Conservation (phyloP, 225 moss, liverwort and hornwort species). For the Physcomitrium patens region DNA sequence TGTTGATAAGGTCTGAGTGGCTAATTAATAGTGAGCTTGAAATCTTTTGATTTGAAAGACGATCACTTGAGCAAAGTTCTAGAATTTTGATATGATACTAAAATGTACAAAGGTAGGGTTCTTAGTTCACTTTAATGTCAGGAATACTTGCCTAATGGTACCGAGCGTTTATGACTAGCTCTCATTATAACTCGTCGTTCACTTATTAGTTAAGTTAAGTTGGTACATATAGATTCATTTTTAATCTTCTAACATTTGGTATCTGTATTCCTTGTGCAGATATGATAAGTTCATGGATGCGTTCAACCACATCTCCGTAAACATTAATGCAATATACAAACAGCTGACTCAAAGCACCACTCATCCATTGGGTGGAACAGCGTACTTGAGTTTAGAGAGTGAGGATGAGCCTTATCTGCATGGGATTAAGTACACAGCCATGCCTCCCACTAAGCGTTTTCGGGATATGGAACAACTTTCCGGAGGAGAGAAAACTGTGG, state of each 20-base stretch:
- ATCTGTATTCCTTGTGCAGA: constrained; percentile 42
- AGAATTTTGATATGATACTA: too few species aligned
- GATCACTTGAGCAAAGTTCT: too few species aligned
- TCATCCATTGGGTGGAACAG: constrained; percentile 91
- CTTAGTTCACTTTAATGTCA: too few species aligned
- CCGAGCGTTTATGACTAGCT: too few species aligned
- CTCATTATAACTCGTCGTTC: too few species aligned
- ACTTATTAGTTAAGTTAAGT: too few species aligned
- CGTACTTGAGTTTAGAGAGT: constrained; percentile 90
- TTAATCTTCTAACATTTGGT: too few species aligned
- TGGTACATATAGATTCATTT: too few species aligned
- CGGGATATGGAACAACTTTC: constrained; percentile 99
- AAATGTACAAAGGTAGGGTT: too few species aligned
- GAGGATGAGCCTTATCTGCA: constrained; percentile 92
- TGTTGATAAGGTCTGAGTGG: too few species aligned
- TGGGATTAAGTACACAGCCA: constrained; percentile 97
- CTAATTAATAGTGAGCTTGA: too few species aligned
- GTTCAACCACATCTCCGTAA: constrained; percentile 96
- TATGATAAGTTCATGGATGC: constrained; percentile 94
- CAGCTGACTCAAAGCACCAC: constrained; percentile 89
- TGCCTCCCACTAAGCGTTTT: constrained; percentile 97
- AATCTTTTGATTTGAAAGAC: too few species aligned
- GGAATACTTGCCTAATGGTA: neutral
- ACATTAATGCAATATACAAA: constrained; percentile 97
- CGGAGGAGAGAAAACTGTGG: constrained; percentile 99